Base-by-base conservation (phyloP, 768 basidiomycete genomes). In the Coprinopsis strossmayeri region DNA sequence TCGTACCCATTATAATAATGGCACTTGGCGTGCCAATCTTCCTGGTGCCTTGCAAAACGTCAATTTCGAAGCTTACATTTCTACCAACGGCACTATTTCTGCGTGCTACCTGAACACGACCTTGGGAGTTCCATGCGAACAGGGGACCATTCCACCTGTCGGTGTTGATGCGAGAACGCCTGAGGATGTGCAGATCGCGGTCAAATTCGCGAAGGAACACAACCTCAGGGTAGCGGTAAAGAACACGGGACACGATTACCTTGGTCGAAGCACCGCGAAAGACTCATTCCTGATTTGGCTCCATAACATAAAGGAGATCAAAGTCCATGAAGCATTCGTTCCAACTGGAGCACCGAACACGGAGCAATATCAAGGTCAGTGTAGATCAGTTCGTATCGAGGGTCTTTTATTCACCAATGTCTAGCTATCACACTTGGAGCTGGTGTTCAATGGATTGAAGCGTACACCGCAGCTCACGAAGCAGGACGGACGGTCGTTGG, bases 261-360 rank as follows among this genome's bases (percentile, higher is more conserved):
- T 75, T 7, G 72, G 73, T 1, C 62, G 74, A 9, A 74, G 73
- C 20, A 67, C 72, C 1, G 71, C 66, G 17, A 65, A 62, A 0
- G 61, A 65, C 12, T 64, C 64, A 2, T 63, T 77, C 27, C 55
- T 73, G 47, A 55, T 76, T 39, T 74, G 68, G 64, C 73, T 69
- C 30, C 30, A 32, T 15, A 7, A 32, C 15, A 32, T 32, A 15
- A 32, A 32, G 30, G 30, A 32, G 30, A 32, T 32, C 30, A 32
- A 32, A 32, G 30, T 32, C 7, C 15, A 7, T 7, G 15, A 32
- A 7, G 30, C 7, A 7, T 32, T 32, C 15, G 30, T 32, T 32
- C 30, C 30, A 32, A 7, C 15, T 7, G 30, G 30, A 32, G 30
- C 30, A 7, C 15, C 9, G 7, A 7, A 7, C 30, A 7, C 30